Evolutionary conservation across 1,284 basidiomycete genomes (phyloP), one percentile per base, ranked within the genome.

Genomic region (Termitomyces sp.): DNA sequence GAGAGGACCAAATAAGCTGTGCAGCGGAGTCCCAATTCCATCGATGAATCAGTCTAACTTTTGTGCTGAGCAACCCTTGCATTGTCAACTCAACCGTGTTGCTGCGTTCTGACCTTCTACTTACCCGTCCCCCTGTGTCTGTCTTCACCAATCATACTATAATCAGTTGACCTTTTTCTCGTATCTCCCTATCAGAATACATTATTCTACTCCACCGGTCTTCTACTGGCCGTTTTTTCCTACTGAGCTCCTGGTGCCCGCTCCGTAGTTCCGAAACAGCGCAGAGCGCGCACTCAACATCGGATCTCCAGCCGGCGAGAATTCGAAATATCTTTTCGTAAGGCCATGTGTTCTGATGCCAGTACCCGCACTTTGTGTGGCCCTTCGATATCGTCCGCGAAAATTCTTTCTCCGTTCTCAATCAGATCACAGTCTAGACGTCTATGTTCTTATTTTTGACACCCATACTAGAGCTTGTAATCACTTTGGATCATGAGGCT

Each of bases 21-120:
- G 64, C 62, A 57, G 61, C 72, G 72, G 72, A 73, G 70, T 70
- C 68, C 70, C 57, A 73, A 74, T 63, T 60, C 30, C 26, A 64
- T 62, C 64, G 65, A 64, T 66, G 61, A 61, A 62, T 63, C 59
- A 62, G 43, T 54, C 52, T 30, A 15, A 39, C 17, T 36, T 24
- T 24, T 36, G n/a, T 17, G 17, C 36, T 28, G 15, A 24, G 31
- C 31, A 6, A 30, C 34, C 40, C 40, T 26, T 38, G 41, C 49
- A 33, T 41, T 50, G 38, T 50, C 47, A 33, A 50, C 34, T 28
- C 13, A 19, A 12, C 38, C 17, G 45, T 12, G 21, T 24, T 47
- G 33, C 46, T 38, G 47, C 19, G 45, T 34, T 46, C 15, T 49
- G 47, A 1, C 8, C 47, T 38, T 38, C 24, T 17, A 17, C 46